Percentiles rank a stretch among this genome's conserved stretches.
These are phyloP conservation scores for Herpetomonas tarakana DNA, from an alignment of 208 protist species.

Conservation along the genomic window DNA sequence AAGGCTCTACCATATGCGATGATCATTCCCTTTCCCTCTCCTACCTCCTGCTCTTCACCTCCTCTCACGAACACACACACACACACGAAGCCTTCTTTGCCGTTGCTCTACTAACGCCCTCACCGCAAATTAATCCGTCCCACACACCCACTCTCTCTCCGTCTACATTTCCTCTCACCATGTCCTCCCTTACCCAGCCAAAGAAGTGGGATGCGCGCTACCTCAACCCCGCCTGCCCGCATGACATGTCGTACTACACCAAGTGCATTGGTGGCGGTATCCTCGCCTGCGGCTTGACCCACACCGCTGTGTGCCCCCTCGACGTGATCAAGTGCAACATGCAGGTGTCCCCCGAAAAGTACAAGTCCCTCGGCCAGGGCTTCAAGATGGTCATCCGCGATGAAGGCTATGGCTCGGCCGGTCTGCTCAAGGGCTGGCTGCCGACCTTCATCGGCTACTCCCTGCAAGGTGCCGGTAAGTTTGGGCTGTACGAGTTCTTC, in stretches of 20 bases:
- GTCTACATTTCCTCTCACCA: too few relatives aligned
- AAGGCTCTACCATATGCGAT: too few relatives aligned
- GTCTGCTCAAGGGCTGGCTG: conserved; percentile 88
- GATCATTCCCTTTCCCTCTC: too few relatives aligned
- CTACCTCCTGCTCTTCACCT: too few relatives aligned
- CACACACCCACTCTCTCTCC: too few relatives aligned
- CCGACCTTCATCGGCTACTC: conserved; percentile 93
- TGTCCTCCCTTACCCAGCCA: neutral
- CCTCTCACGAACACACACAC: too few relatives aligned
- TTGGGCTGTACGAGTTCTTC: conserved; percentile 95
- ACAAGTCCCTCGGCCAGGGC: conserved; percentile 75
- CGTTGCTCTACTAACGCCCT: too few relatives aligned
- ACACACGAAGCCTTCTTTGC: too few relatives aligned
- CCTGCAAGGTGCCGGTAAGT: conserved; percentile 92
- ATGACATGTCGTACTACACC: conserved; percentile 87
- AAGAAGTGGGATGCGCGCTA: conserved; percentile 80
- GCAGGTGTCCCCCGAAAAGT: conserved; percentile 91
- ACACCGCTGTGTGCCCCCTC: conserved; percentile 93
- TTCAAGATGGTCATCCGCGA: conserved; percentile 60
- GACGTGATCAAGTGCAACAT: conserved; percentile 97
- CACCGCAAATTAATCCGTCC: too few relatives aligned
- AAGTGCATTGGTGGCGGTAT: conserved; percentile 93
- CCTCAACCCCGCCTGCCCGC: conserved; percentile 57
- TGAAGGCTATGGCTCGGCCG: conserved; percentile 67
- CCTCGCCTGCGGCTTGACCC: conserved; percentile 93